phyloP scores from a whole-genome alignment of 768 basidiomycete species.

The Mycena kentingensis region DNA sequence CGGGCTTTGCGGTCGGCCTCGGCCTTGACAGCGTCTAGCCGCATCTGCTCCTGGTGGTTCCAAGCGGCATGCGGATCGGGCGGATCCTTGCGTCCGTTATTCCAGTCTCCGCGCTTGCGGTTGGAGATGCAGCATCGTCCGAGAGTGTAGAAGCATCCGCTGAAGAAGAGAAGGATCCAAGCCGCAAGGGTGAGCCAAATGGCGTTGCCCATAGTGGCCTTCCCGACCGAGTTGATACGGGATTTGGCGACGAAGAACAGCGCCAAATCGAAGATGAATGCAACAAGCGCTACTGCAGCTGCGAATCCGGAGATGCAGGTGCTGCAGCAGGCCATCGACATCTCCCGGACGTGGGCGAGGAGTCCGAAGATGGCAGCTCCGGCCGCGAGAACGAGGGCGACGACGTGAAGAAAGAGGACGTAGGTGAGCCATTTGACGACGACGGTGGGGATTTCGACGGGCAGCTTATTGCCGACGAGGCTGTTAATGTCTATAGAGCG shows the following conservation, averaged over 20 bases:
- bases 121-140: slow-evolving; percentile 83
- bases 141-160: slow-evolving; percentile 83
- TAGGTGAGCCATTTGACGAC: slow-evolving; percentile 96
- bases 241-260: slow-evolving; percentile 89
- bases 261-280: slow-evolving; percentile 91
- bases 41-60: slow-evolving; percentile 55
- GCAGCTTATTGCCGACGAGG: slow-evolving; percentile 68
- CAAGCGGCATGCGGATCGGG: slow-evolving; percentile 22
- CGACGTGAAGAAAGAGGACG: slow-evolving; percentile 86
- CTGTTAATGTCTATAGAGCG: slow-evolving; percentile 69
- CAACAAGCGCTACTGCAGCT: slow-evolving; percentile 74
- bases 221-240: slow-evolving; percentile 79
- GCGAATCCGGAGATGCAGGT: slow-evolving; percentile 81
- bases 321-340: slow-evolving; percentile 83
- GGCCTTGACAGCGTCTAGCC: slow-evolving; percentile 83
- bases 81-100: slow-evolving; percentile 36
- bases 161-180: slow-evolving; percentile 85
- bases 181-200: slow-evolving; percentile 91
- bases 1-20: slow-evolving; percentile 81
- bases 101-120: slow-evolving; percentile 42
- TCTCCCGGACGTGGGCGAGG: slow-evolving; percentile 84
- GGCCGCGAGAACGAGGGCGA: slow-evolving; percentile 76
- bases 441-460: slow-evolving; percentile 75
- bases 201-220: slow-evolving; percentile 81
- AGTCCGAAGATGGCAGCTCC: slow-evolving; percentile 79